Percentiles rank a stretch among this genome's conserved stretches.
Conservation (phyloP, 2,329 filamentous ascomycete species). For the Zopfia rhizophila region DNA sequence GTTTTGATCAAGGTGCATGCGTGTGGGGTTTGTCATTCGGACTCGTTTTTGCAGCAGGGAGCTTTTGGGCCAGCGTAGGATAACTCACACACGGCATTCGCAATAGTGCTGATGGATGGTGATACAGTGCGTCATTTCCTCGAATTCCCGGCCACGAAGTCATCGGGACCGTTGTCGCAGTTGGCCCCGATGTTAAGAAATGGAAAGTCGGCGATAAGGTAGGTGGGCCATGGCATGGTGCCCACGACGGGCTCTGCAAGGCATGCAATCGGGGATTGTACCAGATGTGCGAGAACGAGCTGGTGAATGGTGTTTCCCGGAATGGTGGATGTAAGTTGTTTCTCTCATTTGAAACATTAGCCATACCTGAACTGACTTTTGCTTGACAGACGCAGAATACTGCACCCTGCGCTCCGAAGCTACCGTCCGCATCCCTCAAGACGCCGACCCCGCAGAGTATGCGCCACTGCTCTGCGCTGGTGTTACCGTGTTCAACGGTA, state of each 20-base stretch:
- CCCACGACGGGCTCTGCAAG: constrained; percentile 70
- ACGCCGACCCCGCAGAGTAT: constrained; percentile 58
- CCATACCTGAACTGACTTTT: constrained; percentile 2
- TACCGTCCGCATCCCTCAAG: constrained; percentile 61
- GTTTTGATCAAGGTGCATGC: constrained; percentile 77
- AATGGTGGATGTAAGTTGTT: constrained; percentile 70
- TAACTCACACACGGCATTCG: not conserved
- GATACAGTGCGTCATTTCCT: constrained; percentile 54
- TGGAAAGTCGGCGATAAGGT: constrained; percentile 74
- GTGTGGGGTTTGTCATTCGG: constrained; percentile 77
- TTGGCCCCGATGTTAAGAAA: constrained; percentile 66
- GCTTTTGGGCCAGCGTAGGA: constrained; percentile 27
- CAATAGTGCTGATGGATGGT: not conserved
- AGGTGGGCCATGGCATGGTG: constrained; percentile 76
- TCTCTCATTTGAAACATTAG: too few relatives aligned
- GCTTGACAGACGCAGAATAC: constrained; percentile 65
- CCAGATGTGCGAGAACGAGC: constrained; percentile 73
- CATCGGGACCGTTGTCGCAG: constrained; percentile 72
- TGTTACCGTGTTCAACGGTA: constrained; percentile 64
- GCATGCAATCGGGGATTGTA: constrained; percentile 71
- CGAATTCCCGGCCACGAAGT: constrained; percentile 76
- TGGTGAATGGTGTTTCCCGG: constrained; percentile 72
- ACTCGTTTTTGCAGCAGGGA: constrained; percentile 53
- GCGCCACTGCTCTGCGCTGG: constrained; percentile 60
- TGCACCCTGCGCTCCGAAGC: constrained; percentile 69